phyloP scores from a whole-genome alignment of 306 rosid species.

The Cicer cuneatum region DNA sequence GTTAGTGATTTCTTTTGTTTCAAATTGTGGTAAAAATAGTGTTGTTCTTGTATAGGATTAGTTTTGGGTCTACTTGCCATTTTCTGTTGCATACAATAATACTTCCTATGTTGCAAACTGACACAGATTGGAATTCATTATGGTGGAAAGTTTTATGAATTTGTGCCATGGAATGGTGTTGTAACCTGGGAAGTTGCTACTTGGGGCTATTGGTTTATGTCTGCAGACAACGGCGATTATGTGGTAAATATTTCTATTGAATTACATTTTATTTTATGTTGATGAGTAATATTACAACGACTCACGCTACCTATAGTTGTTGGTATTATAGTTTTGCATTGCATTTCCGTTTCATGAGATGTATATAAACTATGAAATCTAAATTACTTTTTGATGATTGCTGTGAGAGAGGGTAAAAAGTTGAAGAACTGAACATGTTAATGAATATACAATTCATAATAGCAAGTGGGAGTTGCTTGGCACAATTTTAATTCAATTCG shows the following conservation, averaged over 20 bases:
- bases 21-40: background rate
- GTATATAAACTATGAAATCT: constrained; percentile 5
- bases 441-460: constrained; percentile 5
- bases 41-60: background rate
- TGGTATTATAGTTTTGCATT: constrained; percentile 25
- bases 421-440: constrained; percentile 31
- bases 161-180: constrained; percentile 91
- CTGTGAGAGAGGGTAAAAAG: background rate
- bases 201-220: constrained; percentile 84
- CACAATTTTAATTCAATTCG: background rate
- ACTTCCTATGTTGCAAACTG: constrained; percentile 45
- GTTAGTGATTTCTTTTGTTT: constrained; percentile 24
- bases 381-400: background rate
- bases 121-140: constrained; percentile 83
- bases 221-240: constrained; percentile 73
- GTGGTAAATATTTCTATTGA: constrained; percentile 57
- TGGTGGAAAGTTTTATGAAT: constrained; percentile 83
- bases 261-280: constrained; percentile 6
- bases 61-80: constrained; percentile 1
- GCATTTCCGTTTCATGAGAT: constrained; percentile 27
- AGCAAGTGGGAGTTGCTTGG: constrained; percentile 27
- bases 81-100: constrained; percentile 14
- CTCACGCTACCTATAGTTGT: background rate
- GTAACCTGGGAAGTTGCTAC: constrained; percentile 82
- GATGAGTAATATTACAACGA: constrained; percentile 16